phyloP scores from a whole-genome alignment of 805 yeast genomes.

The Wickerhamiella siamensis region DNA sequence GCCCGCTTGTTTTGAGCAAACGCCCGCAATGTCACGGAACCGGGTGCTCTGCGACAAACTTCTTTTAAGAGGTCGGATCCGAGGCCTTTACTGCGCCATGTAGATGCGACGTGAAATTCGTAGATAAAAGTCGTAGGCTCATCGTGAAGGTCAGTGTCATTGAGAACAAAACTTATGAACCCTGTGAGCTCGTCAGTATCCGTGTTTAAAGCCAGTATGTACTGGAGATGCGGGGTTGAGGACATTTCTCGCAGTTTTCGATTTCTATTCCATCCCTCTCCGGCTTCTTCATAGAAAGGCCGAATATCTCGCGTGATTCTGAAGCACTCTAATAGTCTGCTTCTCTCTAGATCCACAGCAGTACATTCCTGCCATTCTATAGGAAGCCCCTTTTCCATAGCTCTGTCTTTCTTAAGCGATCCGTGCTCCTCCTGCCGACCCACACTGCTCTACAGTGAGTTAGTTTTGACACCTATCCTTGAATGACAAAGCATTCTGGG shows the following conservation, averaged over 20 bases:
- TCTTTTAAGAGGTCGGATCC: slow-evolving; percentile 13
- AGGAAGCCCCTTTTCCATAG: no score
- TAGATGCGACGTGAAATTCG: slow-evolving; percentile 19
- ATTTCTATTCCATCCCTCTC: slow-evolving; percentile 18
- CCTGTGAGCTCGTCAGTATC: slow-evolving; percentile 7
- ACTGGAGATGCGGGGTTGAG: slow-evolving; percentile 12
- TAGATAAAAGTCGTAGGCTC: slow-evolving; percentile 15
- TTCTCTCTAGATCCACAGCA: neutral
- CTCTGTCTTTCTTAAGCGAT: no score
- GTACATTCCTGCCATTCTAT: neutral
- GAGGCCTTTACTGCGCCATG: slow-evolving; percentile 13
- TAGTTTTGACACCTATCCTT: no score
- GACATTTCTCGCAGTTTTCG: slow-evolving; percentile 18
- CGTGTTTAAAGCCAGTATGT: slow-evolving; percentile 4
- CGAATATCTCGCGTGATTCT: slow-evolving; percentile 14
- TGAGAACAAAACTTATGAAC: slow-evolving; percentile 14
- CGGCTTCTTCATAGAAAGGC: slow-evolving; percentile 16
- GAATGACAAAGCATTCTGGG: no score
- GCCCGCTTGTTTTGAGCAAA: slow-evolving; percentile 18
- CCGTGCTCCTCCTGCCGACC: no score
- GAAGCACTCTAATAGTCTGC: slow-evolving; percentile 13
- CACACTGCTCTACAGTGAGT: no score
- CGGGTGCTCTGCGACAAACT: slow-evolving; percentile 6
- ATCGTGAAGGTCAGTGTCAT: slow-evolving; percentile 12
- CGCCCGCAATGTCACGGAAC: slow-evolving; percentile 15